Evolutionary conservation across 768 basidiomycete species (phyloP), one percentile per base, ranked within the genome.

Genomic region (Pleurotus platypus): DNA sequence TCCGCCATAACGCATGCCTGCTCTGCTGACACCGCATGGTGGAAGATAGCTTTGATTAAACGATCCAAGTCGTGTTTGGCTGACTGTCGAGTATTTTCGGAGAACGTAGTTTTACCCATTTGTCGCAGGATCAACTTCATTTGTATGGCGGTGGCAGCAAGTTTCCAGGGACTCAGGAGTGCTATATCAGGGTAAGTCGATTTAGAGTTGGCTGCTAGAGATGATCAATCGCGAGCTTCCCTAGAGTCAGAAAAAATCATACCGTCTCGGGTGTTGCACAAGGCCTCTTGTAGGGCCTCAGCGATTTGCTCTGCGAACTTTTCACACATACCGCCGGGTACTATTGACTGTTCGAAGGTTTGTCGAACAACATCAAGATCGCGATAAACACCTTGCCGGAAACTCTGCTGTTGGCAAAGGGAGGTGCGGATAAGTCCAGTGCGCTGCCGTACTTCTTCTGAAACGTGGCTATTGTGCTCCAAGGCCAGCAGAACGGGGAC

Each of bases 1-100:
- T 90, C 87, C n/a, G 88, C 88, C 4, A 92, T 84, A 62, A 91
- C 89, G 60, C 86, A 88, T 0, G 89, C 90, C 68, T 92, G 87
- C 61, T 92, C 90, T 0, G 84, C 81, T 13, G 86, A 84, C 69
- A 90, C 85, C 7, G 84, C 84, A 58, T 88, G 84, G 58, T 81
- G 84, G 62, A 93, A 88, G 6, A 92, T 72, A 64, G 82, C 81
- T 4, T 79, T 75, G 0, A 84, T 84, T 49, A 92, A 73, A 59
- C 78, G 85, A 62, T 89, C 84, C 39, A 93, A 73, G 50, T 82
- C 83, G 13, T 77, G 75, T 40, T 80, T 79, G n/a, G 87, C 86
- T 9, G 76, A 74, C 57, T 78, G 70, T 58, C 74, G 80, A 40
- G 75, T 80, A 8, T 77, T 72, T 40, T 85, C 84, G 39, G 82